These are phyloP conservation scores for Eruca vesicaria DNA, from an alignment of 441 rosid genomes.

Conservation along the genomic window DNA sequence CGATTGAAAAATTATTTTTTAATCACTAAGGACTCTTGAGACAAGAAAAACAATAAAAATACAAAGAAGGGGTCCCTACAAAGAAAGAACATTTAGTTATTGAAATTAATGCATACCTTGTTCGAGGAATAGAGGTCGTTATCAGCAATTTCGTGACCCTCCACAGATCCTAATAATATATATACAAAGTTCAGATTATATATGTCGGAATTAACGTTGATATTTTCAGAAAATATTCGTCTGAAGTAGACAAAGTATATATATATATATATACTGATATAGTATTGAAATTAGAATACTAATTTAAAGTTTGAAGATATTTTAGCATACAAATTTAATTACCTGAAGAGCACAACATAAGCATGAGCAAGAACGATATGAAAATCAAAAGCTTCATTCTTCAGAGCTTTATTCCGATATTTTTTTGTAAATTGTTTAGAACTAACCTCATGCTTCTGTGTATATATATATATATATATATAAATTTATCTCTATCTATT, in stretches of 20 bases:
- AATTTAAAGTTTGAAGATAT: neutral
- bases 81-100: neutral
- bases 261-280: neutral
- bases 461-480: neutral
- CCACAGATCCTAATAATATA: neutral
- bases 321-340: too few relatives aligned
- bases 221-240: too few relatives aligned
- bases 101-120: neutral
- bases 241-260: neutral
- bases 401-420: neutral
- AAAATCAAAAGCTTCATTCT: slow-evolving; percentile 2
- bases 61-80: too few relatives aligned
- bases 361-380: slow-evolving; percentile 1
- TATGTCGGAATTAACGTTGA: too few relatives aligned
- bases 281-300: neutral
- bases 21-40: too few relatives aligned
- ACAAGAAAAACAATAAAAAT: neutral
- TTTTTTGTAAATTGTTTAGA: neutral
- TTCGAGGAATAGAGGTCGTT: neutral
- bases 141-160: neutral
- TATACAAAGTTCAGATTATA: neutral
- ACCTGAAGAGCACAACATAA: neutral
- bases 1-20: neutral
- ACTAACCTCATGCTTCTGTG: neutral
- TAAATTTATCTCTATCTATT: neutral